A percentile compares a stretch with the other conserved stretches of the same genome.
Conservation (phyloP, 2,329 filamentous ascomycete species). For the Teratosphaeria epicoccoides region DNA sequence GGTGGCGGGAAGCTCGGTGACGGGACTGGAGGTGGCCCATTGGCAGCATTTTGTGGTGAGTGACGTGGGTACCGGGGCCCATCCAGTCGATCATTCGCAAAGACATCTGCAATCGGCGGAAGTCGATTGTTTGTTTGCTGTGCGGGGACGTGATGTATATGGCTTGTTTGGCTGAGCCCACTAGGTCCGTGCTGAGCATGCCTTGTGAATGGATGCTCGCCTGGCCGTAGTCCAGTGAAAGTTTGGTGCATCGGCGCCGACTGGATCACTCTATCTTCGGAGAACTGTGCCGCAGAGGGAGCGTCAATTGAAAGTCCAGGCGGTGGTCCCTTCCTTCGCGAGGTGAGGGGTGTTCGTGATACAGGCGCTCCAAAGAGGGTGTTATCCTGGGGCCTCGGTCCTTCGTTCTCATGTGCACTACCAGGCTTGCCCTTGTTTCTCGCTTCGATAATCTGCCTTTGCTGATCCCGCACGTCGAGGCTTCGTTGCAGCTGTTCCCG, state of each 20-base stretch:
- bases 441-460: conserved; percentile 88
- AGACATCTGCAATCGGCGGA: conserved; percentile 89
- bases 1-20: conserved; percentile 65
- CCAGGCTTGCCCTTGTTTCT: conserved; percentile 75
- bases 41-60: conserved; percentile 45
- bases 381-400: conserved; percentile 26
- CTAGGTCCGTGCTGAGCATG: conserved; percentile 63
- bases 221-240: conserved; percentile 81
- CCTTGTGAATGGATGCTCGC: conserved; percentile 30
- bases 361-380: conserved; percentile 32
- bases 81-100: conserved; percentile 63
- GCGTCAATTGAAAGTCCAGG: conserved; percentile 91
- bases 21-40: conserved; percentile 56
- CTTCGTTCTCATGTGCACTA: conserved; percentile 19
- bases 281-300: conserved; percentile 82
- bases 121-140: conserved; percentile 84
- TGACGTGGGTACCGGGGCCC: conserved; percentile 37
- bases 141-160: conserved; percentile 82
- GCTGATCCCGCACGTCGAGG: conserved; percentile 84
- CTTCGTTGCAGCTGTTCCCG: conserved; percentile 90
- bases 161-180: conserved; percentile 70
- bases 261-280: conserved; percentile 89
- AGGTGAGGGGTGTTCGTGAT: conserved; percentile 63
- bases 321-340: conserved; percentile 64
- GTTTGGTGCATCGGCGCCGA: conserved; percentile 90